Conservation (phyloP, 305 asterid species). For the Nicotiana rustica region DNA sequence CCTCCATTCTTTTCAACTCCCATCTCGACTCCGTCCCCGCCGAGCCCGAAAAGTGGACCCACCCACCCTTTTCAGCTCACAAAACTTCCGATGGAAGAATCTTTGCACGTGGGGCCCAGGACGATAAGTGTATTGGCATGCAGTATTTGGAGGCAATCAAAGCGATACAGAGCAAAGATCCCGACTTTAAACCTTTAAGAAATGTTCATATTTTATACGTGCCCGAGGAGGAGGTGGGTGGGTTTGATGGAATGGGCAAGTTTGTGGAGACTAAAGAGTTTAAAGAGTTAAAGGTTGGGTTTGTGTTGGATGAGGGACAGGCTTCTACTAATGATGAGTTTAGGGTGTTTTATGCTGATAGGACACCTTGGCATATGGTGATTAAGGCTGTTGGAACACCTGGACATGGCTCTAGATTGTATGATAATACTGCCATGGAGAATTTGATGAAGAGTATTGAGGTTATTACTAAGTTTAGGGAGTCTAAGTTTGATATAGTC, state of each 20-base stretch:
- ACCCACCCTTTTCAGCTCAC: constrained; percentile 81
- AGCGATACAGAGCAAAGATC: constrained; percentile 41
- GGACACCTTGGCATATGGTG: constrained; percentile 86
- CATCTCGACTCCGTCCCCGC: constrained; percentile 98
- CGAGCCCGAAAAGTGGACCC: constrained; percentile 80
- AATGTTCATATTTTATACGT: constrained; percentile 73
- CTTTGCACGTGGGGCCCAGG: constrained; percentile 94
- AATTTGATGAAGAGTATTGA: constrained; percentile 87
- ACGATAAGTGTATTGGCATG: constrained; percentile 85
- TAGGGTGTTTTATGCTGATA: constrained; percentile 87
- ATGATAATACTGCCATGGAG: constrained; percentile 82
- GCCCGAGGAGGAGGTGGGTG: constrained; percentile 92
- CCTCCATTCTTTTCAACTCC: constrained; percentile 78
- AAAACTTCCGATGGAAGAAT: constrained; percentile 66
- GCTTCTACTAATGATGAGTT: constrained; percentile 78
- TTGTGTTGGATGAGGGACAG: constrained; percentile 93
- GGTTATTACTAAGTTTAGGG: constrained; percentile 81
- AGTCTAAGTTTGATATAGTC: constrained; percentile 70
- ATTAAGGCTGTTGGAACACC: constrained; percentile 77
- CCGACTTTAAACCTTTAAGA: constrained; percentile 53
- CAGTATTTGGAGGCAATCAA: constrained; percentile 83
- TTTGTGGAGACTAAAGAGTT: constrained; percentile 67
- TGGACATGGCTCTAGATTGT: constrained; percentile 88
- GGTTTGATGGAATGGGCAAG: constrained; percentile 84
- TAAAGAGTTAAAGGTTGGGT: constrained; percentile 70